phyloP scores from a whole-genome alignment of 176 grass and related monocot genomes.

The Aegilops tauschii region DNA sequence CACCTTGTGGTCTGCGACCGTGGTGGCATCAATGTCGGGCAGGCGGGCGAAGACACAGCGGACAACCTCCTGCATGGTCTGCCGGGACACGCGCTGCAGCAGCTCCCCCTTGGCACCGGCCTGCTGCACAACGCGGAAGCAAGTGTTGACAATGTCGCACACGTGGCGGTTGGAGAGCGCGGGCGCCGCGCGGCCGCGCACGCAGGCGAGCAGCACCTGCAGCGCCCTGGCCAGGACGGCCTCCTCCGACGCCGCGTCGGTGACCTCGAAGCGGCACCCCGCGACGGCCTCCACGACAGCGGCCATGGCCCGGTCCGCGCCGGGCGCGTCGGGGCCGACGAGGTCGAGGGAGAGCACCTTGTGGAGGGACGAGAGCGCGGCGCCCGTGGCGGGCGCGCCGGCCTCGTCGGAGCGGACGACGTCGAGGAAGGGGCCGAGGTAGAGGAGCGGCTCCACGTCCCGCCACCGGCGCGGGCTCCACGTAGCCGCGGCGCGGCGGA shows the following conservation, averaged over 20 bases:
- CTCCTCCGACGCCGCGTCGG: neutral
- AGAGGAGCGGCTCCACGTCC: conserved; percentile 51
- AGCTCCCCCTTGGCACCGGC: neutral
- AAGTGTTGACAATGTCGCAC: neutral
- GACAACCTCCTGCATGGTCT: neutral
- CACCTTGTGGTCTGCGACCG: neutral
- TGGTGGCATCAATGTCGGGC: neutral
- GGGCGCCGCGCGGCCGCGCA: neutral
- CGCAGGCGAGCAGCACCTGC: conserved; percentile 9
- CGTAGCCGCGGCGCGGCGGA: conserved; percentile 50
- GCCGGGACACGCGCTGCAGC: neutral
- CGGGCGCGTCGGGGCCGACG: neutral
- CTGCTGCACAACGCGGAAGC: conserved; percentile 6
- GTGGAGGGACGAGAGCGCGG: conserved; percentile 4
- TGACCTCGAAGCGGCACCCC: neutral
- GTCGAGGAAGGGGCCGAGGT: conserved; percentile 71
- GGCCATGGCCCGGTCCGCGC: neutral
- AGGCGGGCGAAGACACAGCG: neutral
- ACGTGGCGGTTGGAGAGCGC: neutral
- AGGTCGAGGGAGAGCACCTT: neutral
- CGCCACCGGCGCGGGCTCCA: conserved; percentile 39
- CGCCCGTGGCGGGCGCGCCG: conserved; percentile 59
- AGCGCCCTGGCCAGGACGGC: neutral
- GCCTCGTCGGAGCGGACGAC: conserved; percentile 76
- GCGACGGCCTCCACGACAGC: conserved; percentile 6